Evolutionary conservation across 805 yeast genomes (phyloP).

Genomic region (Candida krabiensis): DNA sequence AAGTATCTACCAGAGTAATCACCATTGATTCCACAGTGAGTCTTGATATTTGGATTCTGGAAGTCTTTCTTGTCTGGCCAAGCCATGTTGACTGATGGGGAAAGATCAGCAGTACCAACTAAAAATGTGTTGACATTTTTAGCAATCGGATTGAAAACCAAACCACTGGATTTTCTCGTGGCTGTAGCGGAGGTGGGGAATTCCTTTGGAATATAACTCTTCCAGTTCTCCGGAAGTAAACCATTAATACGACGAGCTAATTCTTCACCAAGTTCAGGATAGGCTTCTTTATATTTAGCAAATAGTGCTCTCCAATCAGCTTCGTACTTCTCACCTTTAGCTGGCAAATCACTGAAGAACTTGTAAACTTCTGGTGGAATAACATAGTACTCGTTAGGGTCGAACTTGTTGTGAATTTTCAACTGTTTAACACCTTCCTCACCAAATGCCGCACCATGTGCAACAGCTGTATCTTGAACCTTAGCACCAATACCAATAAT

Average conservation of each 20-base stretch:
- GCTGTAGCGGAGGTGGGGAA: constrained; percentile 84
- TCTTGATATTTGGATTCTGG: constrained; percentile 73
- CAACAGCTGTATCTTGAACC: constrained; percentile 79
- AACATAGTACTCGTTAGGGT: constrained; percentile 74
- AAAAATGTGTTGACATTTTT: constrained; percentile 58
- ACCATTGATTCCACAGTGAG: constrained; percentile 54
- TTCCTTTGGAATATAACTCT: constrained; percentile 70
- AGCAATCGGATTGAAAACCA: constrained; percentile 64
- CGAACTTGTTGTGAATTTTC: constrained; percentile 78
- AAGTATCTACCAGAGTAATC: constrained; percentile 86
- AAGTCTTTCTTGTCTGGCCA: constrained; percentile 79
- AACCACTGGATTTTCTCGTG: constrained; percentile 89
- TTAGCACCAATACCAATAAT: constrained; percentile 91
- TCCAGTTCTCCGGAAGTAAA: constrained; percentile 84
- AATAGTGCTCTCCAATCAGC: constrained; percentile 68
- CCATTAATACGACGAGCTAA: constrained; percentile 70
- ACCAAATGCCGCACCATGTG: constrained; percentile 94
- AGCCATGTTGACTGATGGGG: constrained; percentile 87
- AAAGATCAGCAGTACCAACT: constrained; percentile 97
- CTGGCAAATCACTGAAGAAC: constrained; percentile 54
- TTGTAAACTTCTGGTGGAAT: constrained; percentile 83
- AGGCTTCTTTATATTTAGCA: constrained; percentile 58
- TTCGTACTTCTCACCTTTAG: constrained; percentile 64
- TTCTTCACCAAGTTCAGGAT: constrained; percentile 76
- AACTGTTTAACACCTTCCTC: constrained; percentile 85